phyloP scores from a whole-genome alignment of 1,139 yeast genomes.

The Lodderomyces oxycetoniae region DNA sequence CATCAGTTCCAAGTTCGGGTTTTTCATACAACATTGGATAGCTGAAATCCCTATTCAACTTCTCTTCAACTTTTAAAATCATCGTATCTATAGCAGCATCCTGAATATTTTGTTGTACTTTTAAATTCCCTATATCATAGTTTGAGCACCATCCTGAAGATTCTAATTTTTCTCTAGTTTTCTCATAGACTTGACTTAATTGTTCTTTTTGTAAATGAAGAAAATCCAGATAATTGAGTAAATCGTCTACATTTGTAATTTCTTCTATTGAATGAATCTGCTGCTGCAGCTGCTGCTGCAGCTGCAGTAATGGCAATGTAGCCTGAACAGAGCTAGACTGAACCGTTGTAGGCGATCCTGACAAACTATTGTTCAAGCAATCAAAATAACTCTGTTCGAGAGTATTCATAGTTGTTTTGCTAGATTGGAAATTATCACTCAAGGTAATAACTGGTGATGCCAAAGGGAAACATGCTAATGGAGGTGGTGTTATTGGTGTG shows the following conservation, averaged over 20 bases:
- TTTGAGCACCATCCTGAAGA: slow-evolving; percentile 45
- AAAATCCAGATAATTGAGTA: slow-evolving; percentile 29
- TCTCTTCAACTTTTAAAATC: slow-evolving; percentile 29
- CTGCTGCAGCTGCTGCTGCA: slow-evolving; percentile 1
- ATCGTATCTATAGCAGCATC: slow-evolving; percentile 31
- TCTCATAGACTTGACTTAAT: slow-evolving; percentile 33
- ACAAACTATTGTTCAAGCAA: slow-evolving; percentile 6
- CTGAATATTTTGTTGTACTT: slow-evolving; percentile 32
- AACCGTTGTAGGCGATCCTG: too few species aligned
- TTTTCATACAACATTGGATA: slow-evolving; percentile 18
- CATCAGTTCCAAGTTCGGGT: neutral
- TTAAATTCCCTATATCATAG: slow-evolving; percentile 40
- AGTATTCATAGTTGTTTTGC: slow-evolving; percentile 27
- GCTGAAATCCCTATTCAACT: slow-evolving; percentile 25
- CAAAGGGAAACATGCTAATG: slow-evolving; percentile 19
- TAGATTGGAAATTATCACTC: slow-evolving; percentile 30
- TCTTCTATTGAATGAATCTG: slow-evolving; percentile 21
- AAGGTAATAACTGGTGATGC: slow-evolving; percentile 41
- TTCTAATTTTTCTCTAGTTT: slow-evolving; percentile 31
- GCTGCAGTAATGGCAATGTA: slow-evolving; percentile 4
- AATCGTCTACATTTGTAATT: slow-evolving; percentile 26
- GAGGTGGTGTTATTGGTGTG: slow-evolving; percentile 22
- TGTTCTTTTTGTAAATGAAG: slow-evolving; percentile 28
- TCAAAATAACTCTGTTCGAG: slow-evolving; percentile 40
- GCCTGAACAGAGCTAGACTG: too few species aligned